Base-by-base conservation (phyloP, 306 rosid species). In the Vigna angularis region DNA sequence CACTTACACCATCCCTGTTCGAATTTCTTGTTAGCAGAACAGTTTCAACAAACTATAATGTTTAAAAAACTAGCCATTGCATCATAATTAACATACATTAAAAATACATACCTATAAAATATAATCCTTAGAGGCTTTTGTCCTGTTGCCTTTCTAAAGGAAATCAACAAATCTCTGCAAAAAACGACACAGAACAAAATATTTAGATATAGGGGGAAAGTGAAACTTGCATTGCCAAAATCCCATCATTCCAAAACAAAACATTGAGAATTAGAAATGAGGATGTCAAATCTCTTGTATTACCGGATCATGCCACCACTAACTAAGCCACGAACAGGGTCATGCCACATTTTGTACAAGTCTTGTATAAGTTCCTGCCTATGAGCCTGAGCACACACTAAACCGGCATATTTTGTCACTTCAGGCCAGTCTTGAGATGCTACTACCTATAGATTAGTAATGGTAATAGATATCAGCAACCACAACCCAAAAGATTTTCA, bases 381-480 rank as follows among this genome's bases (percentile, higher is more conserved):
- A 76, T 92, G 98, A 66, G 97, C 91, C 86, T 94, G 98, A 70
- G 98, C 93, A 75, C 96, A 89, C 38, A 94, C 98, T 80, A 94
- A 79, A 72, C 98, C 98, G 67, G 98, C 97, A 79, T 94, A 94
- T 82, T 92, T 94, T 0, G 98, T 94, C 50, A 94, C 81, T 87
- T 94, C 98, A 0, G 98, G 98, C 98, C 98, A 94, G 72, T 94
- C 98, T 88, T 92, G 98, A 3, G 98, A 94, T 3, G 98, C 98
- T 82, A 94, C 98, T 71, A 94, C 98, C 98, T 94, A 76, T 73
- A 88, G 18, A 79, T 74, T 79, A 59, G 17, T 77, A 72, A 78
- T 55, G 38, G 17, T 52, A 72, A 75, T 20, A 81, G 26, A 44
- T 26, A 82, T 85, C 72, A 84, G 83, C 66, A 63, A 50, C 52